Evolutionary conservation across 1,284 basidiomycete genomes (phyloP).

Genomic region (Trametes polyzona): DNA sequence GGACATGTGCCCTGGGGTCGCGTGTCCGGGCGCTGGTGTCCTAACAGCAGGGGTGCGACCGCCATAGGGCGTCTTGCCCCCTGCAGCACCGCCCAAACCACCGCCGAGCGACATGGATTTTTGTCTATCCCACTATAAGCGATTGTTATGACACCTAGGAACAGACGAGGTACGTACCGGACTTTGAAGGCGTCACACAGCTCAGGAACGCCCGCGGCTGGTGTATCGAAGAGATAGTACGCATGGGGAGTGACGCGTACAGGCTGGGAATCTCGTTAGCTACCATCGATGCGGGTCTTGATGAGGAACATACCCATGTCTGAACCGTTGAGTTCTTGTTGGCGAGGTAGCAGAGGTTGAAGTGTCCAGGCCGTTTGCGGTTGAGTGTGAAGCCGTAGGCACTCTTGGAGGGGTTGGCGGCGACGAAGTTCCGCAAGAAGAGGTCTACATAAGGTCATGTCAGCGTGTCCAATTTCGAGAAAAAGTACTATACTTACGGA

Average conservation of each 20-base stretch:
- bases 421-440: constrained; percentile 89
- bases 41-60: constrained; percentile 82
- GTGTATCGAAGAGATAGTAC: constrained; percentile 87
- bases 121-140: too few species aligned
- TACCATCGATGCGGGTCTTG: constrained; percentile 20
- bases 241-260: constrained; percentile 90
- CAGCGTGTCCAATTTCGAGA: constrained; percentile 4
- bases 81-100: constrained; percentile 44
- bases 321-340: constrained; percentile 91
- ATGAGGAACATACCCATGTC: constrained; percentile 78
- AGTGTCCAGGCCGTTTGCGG: constrained; percentile 88
- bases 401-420: constrained; percentile 92
- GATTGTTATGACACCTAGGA: too few species aligned
- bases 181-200: constrained; percentile 97
- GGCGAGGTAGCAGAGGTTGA: constrained; percentile 92
- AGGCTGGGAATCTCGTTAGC: constrained; percentile 53
- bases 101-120: constrained; percentile 74
- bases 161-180: constrained; percentile 49
- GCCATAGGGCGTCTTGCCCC: constrained; percentile 81
- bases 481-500: constrained; percentile 65
- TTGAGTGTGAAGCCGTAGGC: constrained; percentile 98
- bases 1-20: constrained; percentile 77
- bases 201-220: constrained; percentile 88
- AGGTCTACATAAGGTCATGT: constrained; percentile 56
- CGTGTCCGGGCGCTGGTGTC: constrained; percentile 61